These are phyloP conservation scores for Petunia secreta DNA, from an alignment of 257 asterid species.

Conservation along the genomic window DNA sequence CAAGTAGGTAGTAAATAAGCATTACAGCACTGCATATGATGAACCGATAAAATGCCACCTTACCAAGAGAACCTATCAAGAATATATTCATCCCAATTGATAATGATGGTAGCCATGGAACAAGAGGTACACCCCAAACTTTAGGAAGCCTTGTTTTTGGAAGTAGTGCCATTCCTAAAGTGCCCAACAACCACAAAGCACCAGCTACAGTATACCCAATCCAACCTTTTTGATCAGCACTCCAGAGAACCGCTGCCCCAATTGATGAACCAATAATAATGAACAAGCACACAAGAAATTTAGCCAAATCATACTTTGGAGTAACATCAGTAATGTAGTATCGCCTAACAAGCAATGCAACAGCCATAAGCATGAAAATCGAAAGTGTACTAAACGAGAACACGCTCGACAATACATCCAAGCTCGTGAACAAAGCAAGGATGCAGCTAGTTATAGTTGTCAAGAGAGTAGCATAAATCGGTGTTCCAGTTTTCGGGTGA, in stretches of 20 bases:
- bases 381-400: constrained; percentile 84
- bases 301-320: constrained; percentile 45
- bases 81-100: constrained; percentile 76
- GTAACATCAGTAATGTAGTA: constrained; percentile 75
- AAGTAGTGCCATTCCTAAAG: constrained; percentile 70
- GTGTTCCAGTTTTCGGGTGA: constrained; percentile 88
- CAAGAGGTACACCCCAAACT: constrained; percentile 97
- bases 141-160: constrained; percentile 67
- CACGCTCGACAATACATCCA: constrained; percentile 83
- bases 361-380: constrained; percentile 98
- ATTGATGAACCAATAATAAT: constrained; percentile 63
- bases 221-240: constrained; percentile 44
- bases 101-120: constrained; percentile 87
- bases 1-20: constrained; percentile 78
- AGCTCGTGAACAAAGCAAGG: constrained; percentile 78
- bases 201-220: constrained; percentile 49
- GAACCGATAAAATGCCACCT: constrained; percentile 70
- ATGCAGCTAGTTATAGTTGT: constrained; percentile 71
- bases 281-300: constrained; percentile 48
- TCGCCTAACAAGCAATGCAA: constrained; percentile 82
- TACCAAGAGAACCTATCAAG: constrained; percentile 85
- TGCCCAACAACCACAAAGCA: constrained; percentile 63
- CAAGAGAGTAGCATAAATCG: constrained; percentile 79
- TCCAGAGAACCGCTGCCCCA: constrained; percentile 64
- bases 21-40: constrained; percentile 71